phyloP scores from a whole-genome alignment of 257 asterid species.

The Henckelia pumila region DNA sequence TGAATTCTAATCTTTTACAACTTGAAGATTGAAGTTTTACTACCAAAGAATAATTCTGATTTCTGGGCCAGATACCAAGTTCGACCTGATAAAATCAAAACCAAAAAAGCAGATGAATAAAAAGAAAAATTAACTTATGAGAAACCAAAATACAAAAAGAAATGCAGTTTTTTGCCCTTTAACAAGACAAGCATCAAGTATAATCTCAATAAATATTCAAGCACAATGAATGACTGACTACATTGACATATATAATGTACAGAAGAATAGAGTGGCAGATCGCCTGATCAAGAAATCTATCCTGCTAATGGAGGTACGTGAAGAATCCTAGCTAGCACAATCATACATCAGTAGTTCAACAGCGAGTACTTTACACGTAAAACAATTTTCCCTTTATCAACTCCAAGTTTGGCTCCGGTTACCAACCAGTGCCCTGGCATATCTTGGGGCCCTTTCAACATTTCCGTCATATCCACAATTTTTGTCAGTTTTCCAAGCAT shows the following conservation, averaged over 20 bases:
- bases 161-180: no score
- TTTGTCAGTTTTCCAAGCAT: slow-evolving; percentile 70
- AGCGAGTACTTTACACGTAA: slow-evolving; percentile 85
- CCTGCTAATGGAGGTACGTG: slow-evolving; percentile 26
- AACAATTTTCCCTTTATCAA: slow-evolving; percentile 83
- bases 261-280: slow-evolving; percentile 33
- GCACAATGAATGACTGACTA: slow-evolving; percentile 34
- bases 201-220: slow-evolving; percentile 22
- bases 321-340: slow-evolving; percentile 24
- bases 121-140: not conserved
- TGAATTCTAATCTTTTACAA: not conserved
- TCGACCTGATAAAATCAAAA: not conserved
- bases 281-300: slow-evolving; percentile 40
- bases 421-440: slow-evolving; percentile 97
- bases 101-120: not conserved
- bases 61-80: no score
- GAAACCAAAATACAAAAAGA: no score
- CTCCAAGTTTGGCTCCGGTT: slow-evolving; percentile 99
- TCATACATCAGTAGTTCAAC: slow-evolving; percentile 68
- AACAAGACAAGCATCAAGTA: not conserved
- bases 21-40: no score
- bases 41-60: no score
- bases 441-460: slow-evolving; percentile 98
- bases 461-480: slow-evolving; percentile 88
- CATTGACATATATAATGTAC: slow-evolving; percentile 38